A percentile compares a stretch with the other conserved stretches of the same genome.
These are phyloP conservation scores for Annulohypoxylon nitens DNA, from an alignment of 495 filamentous ascomycete species.

Conservation along the genomic window DNA sequence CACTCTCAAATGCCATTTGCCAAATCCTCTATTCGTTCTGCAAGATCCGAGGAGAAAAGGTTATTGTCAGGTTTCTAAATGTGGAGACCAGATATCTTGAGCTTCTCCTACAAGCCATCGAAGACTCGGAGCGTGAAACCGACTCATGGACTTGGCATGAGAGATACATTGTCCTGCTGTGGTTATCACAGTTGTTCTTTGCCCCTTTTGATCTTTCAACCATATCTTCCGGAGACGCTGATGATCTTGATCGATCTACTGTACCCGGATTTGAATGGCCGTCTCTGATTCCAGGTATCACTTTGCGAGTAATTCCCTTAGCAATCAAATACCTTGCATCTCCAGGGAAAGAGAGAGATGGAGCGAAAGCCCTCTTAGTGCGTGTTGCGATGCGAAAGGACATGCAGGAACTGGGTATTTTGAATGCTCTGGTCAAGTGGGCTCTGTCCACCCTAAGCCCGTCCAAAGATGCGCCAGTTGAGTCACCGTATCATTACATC, in stretches of 20 bases:
- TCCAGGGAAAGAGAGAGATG: conserved; percentile 88
- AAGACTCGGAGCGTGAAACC: conserved; percentile 55
- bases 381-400: conserved; percentile 85
- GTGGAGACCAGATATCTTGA: conserved; percentile 90
- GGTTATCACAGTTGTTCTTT: conserved; percentile 93
- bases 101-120: conserved; percentile 76
- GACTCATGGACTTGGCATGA: conserved; percentile 81
- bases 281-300: conserved; percentile 72
- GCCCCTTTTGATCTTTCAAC: conserved; percentile 91
- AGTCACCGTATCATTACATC: conserved; percentile 68
- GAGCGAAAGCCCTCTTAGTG: conserved; percentile 83
- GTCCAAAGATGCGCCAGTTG: conserved; percentile 35
- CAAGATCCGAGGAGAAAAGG: conserved; percentile 93
- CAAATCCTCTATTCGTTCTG: conserved; percentile 88
- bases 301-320: conserved; percentile 76
- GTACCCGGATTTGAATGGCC: conserved; percentile 63
- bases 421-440: conserved; percentile 75
- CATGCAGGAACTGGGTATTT: conserved; percentile 82
- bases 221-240: conserved; percentile 73
- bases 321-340: conserved; percentile 76
- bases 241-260: conserved; percentile 51
- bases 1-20: conserved; percentile 78
- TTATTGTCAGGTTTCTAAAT: conserved; percentile 88
- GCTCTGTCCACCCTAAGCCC: conserved; percentile 69
- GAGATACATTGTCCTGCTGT: conserved; percentile 87